Evolutionary conservation across 2,329 filamentous ascomycete species (phyloP).

Genomic region (Colletotrichum sp.): DNA sequence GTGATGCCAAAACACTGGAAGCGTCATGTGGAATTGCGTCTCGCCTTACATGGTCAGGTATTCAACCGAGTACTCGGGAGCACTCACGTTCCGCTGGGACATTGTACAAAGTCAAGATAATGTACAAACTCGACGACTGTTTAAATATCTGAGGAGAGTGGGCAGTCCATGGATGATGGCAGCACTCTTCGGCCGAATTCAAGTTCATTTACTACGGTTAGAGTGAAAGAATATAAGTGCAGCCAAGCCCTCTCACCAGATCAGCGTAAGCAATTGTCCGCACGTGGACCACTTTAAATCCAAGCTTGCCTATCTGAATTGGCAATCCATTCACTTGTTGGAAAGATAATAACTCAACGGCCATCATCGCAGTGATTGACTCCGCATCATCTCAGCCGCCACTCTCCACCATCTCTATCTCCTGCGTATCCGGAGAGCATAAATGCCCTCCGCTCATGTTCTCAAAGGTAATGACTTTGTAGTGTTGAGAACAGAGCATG

Average conservation of each 20-base stretch:
- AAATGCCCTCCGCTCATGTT: accelerated
- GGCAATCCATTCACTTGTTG: not conserved
- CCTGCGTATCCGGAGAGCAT: not conserved
- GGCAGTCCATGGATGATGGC: not conserved
- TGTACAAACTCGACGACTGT: not conserved
- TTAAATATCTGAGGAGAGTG: not conserved
- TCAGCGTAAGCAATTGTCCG: not conserved
- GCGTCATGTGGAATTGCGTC: not conserved
- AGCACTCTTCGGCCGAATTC: too few species aligned
- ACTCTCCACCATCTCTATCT: not conserved
- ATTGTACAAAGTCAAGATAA: not conserved
- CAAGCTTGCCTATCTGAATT: not conserved
- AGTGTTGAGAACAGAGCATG: not conserved
- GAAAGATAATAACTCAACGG: not conserved
- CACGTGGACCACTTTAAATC: too few species aligned
- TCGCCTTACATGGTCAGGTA: too few species aligned
- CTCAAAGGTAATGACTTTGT: not conserved
- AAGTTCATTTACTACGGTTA: not conserved
- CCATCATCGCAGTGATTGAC: accelerated
- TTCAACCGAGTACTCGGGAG: too few species aligned
- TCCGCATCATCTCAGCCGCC: not conserved
- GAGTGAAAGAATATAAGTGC: not conserved
- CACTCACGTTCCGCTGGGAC: not conserved
- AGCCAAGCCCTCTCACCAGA: not conserved
- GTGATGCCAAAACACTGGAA: not conserved